Evolutionary conservation across 2,329 filamentous ascomycete genomes (phyloP), one percentile per base, ranked within the genome.

Genomic region (Pseudophaeomoniella oleicola): DNA sequence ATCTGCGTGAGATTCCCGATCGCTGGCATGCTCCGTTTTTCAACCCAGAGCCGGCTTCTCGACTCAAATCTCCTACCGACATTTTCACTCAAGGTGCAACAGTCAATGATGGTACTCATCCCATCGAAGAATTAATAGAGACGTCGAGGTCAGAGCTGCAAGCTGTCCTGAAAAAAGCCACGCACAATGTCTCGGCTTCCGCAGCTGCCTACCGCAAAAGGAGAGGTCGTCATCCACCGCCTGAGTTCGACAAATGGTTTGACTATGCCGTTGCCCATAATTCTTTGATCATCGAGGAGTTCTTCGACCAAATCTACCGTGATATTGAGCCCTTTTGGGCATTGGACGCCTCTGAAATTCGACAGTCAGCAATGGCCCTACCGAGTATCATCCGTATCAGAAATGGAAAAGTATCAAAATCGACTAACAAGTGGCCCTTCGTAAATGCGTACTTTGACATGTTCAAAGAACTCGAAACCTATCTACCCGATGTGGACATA

Each of bases 231-330:
- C 62, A 68, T 42, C 66, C 67, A 11, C 67, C 67, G 5, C 67
- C 67, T 1, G 53, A 55, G 2, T 71, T 70, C 44, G 63, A 65
- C 32, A 40, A 48, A 27, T 70, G 67, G 67, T 63, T 56, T 42
- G 41, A 54, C 3, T 67, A 57, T 44, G 66, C 67, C 5, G 46
- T 54, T 19, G 50, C 54, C 9, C 48, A 60, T 32, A 49, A 59
- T 35, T 57, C 62, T 1, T 27, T 67, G 18, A 52, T 69, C 2
- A 50, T 69, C 4, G 66, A 69, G 44, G 60, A 65, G 4, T 62
- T 67, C 42, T 69, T 66, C 44, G 65, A 69, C 40, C 63, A 63
- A 40, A 64, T 70, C 6, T 66, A 69, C 45, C 47, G 63, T 39
- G 66, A 69, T 38, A 35, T 69, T 16, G 54, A 50, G 17, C 65